Conservation (phyloP, 768 basidiomycete species). For the Sutorius australiensis region DNA sequence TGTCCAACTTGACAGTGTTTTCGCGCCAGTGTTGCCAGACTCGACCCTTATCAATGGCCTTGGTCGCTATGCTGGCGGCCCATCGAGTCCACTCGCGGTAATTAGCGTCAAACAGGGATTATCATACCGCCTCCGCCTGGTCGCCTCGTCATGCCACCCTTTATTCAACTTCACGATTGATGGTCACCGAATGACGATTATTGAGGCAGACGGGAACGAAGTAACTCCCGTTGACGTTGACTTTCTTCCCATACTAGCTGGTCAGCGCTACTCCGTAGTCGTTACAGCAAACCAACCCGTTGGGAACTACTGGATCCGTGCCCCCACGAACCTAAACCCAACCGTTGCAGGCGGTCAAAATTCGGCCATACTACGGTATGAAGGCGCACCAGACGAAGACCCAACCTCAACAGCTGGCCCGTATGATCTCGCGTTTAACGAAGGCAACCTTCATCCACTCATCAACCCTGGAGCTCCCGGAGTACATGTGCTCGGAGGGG, state of each 20-base stretch:
- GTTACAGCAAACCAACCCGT: slow-evolving; percentile 43
- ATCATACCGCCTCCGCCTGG: slow-evolving; percentile 53
- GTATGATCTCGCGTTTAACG: slow-evolving; percentile 32
- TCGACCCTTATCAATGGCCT: slow-evolving; percentile 52
- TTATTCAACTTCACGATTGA: slow-evolving; percentile 43
- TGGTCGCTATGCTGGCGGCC: slow-evolving; percentile 45
- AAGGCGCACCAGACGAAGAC: slow-evolving; percentile 41
- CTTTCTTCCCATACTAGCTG: slow-evolving; percentile 29
- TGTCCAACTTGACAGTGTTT: slow-evolving; percentile 6
- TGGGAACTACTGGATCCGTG: slow-evolving; percentile 56
- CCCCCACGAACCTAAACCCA: slow-evolving; percentile 32
- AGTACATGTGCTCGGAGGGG: slow-evolving; percentile 33
- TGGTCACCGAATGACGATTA: slow-evolving; percentile 46
- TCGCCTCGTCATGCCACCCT: slow-evolving; percentile 47
- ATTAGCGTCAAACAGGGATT: slow-evolving; percentile 38
- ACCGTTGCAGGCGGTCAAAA: slow-evolving; percentile 38
- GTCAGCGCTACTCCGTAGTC: slow-evolving; percentile 45
- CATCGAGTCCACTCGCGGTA: slow-evolving; percentile 38
- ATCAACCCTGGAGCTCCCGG: slow-evolving; percentile 37
- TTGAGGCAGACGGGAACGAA: slow-evolving; percentile 49
- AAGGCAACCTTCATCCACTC: slow-evolving; percentile 39
- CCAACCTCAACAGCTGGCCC: slow-evolving; percentile 35
- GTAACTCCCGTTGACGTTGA: slow-evolving; percentile 42
- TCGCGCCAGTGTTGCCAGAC: slow-evolving; percentile 22
- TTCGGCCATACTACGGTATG: slow-evolving; percentile 51